phyloP scores from a whole-genome alignment of 805 yeast species.

The Candida odintsovae region DNA sequence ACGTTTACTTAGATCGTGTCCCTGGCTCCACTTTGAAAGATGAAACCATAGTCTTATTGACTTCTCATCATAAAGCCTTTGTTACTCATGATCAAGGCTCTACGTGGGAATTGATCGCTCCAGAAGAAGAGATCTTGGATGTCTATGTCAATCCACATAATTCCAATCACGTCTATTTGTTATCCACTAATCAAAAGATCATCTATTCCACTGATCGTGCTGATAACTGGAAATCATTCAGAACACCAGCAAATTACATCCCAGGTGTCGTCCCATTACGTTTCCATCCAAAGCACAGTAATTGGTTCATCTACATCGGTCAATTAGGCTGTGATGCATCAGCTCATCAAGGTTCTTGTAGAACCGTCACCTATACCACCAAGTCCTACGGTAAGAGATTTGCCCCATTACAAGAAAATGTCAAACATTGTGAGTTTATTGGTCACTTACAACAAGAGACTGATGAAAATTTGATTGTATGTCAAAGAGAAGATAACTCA shows the following conservation, averaged over 20 bases:
- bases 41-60: slow-evolving; percentile 61
- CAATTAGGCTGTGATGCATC: slow-evolving; percentile 43
- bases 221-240: slow-evolving; percentile 37
- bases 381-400: slow-evolving; percentile 64
- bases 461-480: slow-evolving; percentile 52
- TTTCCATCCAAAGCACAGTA: slow-evolving; percentile 54
- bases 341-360: slow-evolving; percentile 37
- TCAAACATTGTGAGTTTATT: slow-evolving; percentile 61
- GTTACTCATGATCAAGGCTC: slow-evolving; percentile 55
- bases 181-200: slow-evolving; percentile 23
- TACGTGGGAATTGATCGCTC: slow-evolving; percentile 25
- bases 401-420: slow-evolving; percentile 45
- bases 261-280: slow-evolving; percentile 45
- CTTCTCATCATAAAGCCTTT: slow-evolving; percentile 44
- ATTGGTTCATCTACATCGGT: slow-evolving; percentile 67
- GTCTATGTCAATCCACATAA: slow-evolving; percentile 56
- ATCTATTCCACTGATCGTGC: slow-evolving; percentile 73
- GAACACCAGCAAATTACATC: slow-evolving; percentile 43
- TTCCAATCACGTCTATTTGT: slow-evolving; percentile 39
- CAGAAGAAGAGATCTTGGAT: slow-evolving; percentile 40
- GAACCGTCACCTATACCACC: slow-evolving; percentile 54
- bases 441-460: slow-evolving; percentile 43
- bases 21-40: slow-evolving; percentile 37
- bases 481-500: slow-evolving; percentile 43
- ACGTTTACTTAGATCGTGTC: slow-evolving; percentile 49